A percentile compares a stretch with the other conserved stretches of the same genome.
These are phyloP conservation scores for Tulasnella sp. DNA, from an alignment of 768 basidiomycete genomes.

Conservation along the genomic window DNA sequence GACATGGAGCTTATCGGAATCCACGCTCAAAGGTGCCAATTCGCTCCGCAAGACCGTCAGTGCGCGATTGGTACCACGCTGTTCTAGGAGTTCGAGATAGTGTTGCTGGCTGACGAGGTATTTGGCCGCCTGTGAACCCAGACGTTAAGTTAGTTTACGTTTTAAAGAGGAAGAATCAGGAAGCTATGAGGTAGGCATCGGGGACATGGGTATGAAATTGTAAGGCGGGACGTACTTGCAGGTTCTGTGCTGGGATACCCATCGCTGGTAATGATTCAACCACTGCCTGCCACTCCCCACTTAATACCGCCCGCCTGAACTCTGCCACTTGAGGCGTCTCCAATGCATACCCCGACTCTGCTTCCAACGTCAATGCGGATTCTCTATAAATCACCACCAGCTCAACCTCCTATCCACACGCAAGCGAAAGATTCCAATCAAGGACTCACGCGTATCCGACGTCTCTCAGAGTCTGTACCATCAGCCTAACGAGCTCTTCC, in stretches of 20 bases:
- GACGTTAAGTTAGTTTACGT: too few relatives aligned
- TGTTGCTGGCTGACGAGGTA: constrained; percentile 93
- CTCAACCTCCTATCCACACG: too few relatives aligned
- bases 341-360: constrained; percentile 84
- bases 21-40: constrained; percentile 69
- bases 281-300: constrained; percentile 72
- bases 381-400: constrained; percentile 41
- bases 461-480: constrained; percentile 82
- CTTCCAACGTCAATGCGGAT: constrained; percentile 79
- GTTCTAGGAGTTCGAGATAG: constrained; percentile 86
- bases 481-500: constrained; percentile 83
- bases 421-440: background rate
- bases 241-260: constrained; percentile 56
- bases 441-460: constrained; percentile 52
- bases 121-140: constrained; percentile 50
- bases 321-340: constrained; percentile 67
- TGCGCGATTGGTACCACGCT: constrained; percentile 66
- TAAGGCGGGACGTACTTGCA: constrained; percentile 63
- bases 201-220: too few relatives aligned
- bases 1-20: constrained; percentile 72
- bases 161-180: background rate
- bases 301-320: constrained; percentile 70
- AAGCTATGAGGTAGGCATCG: constrained; percentile 4
- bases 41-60: constrained; percentile 80
- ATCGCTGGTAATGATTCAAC: constrained; percentile 57